Evolutionary conservation across 768 basidiomycete species (phyloP), one percentile per base, ranked within the genome.

Genomic region (Podaxis carcinomalis): DNA sequence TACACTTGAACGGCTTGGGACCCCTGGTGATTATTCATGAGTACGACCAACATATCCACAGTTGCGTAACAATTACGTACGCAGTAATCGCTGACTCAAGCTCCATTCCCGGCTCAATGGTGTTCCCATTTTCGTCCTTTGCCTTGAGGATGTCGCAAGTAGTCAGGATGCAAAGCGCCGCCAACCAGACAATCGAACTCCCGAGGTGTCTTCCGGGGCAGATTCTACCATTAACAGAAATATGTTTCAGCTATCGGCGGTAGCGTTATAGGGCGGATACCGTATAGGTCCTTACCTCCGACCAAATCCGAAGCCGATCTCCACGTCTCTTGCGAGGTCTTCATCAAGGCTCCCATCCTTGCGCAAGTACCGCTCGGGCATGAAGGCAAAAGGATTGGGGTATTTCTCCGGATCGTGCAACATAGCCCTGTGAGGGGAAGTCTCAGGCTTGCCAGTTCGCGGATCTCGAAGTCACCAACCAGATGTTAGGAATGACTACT

Each of bases 201-300:
- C 85, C 59, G 85, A 78, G 63, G 80, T 73, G 53, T 78, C 64
- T 73, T 11, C 85, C 84, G 9, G 84, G 83, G 64, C 85, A 87
- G 57, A 79, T 74, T 59, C 82, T 82, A 53, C 13, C 56, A 49
- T 52, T 50, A 32, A 58, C 40, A 51, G 52, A 36, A 32, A 54
- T 40, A 11, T 32, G 11, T 47, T 51, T 60, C 57, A 40, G 49
- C 46, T 19, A 35, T 62, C 44, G 10, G 42, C n/a, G 11, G 23
- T 40, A n/a, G 4, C 27, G 9, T 55, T n/a, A 14, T 10, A 7
- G 27, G n/a, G 21, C 35, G 54, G 59, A 59, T 46, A 51, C 52
- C 32, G 39, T 55, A 14, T 4, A 23, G 39, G 50, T 27, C 56
- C 71, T 70, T 57, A 81, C 81, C 82, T 74, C 54, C 84, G 75